phyloP scores from a whole-genome alignment of 2,329 filamentous ascomycete genomes.

The Fusarium poae region DNA sequence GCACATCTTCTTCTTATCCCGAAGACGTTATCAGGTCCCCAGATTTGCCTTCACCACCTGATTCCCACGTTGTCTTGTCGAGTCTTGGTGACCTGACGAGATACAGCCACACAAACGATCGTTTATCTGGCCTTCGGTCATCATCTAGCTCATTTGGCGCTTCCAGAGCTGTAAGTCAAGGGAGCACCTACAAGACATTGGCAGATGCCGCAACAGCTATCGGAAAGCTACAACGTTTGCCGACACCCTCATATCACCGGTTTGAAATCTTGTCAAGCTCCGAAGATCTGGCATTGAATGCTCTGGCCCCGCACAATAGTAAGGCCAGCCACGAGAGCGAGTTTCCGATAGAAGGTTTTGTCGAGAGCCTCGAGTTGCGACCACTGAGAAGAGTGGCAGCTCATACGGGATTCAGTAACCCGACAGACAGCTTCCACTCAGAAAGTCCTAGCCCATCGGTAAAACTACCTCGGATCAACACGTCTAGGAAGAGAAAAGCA shows the following conservation, averaged over 20 bases:
- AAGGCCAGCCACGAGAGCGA: conserved; percentile 5
- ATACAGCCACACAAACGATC: conserved; percentile 50
- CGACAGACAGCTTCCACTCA: conserved; percentile 29
- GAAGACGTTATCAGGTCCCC: conserved; percentile 40
- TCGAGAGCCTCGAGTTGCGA: neutral
- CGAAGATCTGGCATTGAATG: conserved; percentile 42
- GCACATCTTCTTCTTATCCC: conserved; percentile 52
- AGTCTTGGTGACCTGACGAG: conserved; percentile 50
- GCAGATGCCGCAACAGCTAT: conserved; percentile 46
- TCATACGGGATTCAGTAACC: conserved; percentile 46
- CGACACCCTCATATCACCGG: conserved; percentile 42
- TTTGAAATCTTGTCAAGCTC: conserved; percentile 48
- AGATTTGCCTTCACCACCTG: conserved; percentile 50
- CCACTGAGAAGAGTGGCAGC: conserved; percentile 16
- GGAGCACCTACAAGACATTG: conserved; percentile 39
- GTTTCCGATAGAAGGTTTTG: neutral
- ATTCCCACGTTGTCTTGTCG: conserved; percentile 38
- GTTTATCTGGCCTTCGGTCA: conserved; percentile 48
- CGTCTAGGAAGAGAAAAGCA: conserved; percentile 37
- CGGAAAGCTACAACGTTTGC: conserved; percentile 46
- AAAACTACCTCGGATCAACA: conserved; percentile 17
- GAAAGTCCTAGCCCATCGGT: conserved; percentile 35
- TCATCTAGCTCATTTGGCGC: conserved; percentile 47
- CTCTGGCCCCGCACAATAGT: conserved; percentile 23
- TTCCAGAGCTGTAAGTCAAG: conserved; percentile 21